Evolutionary conservation across 805 yeast genomes (phyloP).

Genomic region (Candida montana): DNA sequence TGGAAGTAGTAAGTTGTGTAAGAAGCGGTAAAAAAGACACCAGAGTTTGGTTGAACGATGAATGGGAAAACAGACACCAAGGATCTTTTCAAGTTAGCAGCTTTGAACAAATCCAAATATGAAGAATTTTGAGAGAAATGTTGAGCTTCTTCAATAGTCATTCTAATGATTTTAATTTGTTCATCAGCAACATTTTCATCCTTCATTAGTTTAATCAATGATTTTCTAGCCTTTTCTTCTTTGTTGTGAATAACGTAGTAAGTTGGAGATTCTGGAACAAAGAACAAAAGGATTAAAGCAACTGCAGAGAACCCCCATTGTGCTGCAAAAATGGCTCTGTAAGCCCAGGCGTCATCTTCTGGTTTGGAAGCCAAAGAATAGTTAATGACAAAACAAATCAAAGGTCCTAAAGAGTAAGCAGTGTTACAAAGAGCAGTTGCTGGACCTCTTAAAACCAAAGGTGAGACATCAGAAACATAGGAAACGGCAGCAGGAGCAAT

Average conservation of each 20-base stretch:
- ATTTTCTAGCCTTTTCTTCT: conserved; percentile 27
- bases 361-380: conserved; percentile 15
- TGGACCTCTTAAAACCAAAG: conserved; percentile 33
- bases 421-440: conserved; percentile 34
- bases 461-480: conserved; percentile 38
- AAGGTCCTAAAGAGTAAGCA: conserved; percentile 34
- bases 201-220: conserved; percentile 20
- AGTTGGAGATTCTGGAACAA: conserved; percentile 41
- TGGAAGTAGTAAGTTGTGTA: conserved; percentile 44
- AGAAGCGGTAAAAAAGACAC: conserved; percentile 37
- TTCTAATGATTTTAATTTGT: conserved; percentile 26
- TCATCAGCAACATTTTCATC: conserved; percentile 22
- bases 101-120: conserved; percentile 38
- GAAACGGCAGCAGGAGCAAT: conserved; percentile 32
- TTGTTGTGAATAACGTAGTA: conserved; percentile 32
- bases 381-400: conserved; percentile 29
- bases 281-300: conserved; percentile 25
- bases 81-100: conserved; percentile 38
- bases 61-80: conserved; percentile 28
- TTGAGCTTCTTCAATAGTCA: conserved; percentile 24
- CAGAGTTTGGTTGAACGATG: conserved; percentile 38
- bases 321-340: conserved; percentile 30
- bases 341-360: conserved; percentile 21
- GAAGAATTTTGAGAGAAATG: conserved; percentile 25
- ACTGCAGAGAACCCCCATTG: conserved; percentile 17